Evolutionary conservation across 805 yeast species (phyloP), one percentile per base, ranked within the genome.

Genomic region (Debaryomyces prosopidis): DNA sequence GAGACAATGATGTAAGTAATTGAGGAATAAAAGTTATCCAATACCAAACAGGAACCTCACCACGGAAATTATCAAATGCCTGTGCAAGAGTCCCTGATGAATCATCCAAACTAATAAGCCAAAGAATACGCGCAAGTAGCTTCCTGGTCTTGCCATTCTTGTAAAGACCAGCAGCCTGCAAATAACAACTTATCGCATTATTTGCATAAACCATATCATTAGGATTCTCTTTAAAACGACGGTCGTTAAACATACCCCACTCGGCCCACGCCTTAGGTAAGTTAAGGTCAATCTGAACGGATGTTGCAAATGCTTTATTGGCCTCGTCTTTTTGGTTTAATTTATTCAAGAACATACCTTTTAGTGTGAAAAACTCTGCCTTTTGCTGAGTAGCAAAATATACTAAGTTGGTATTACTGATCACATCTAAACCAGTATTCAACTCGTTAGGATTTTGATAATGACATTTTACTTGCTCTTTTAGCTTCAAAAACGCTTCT

Each of bases 221-320:
- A 1, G 91, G 92, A 48, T 84, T 85, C 53, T 89, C 96, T 53
- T 88, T 87, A 63, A 89, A 84, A 35, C 96, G 75, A 23, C 84
- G 80, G 55, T 94, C 99, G 61, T 91, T 91, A 70, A 89, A 94
- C 62, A 84, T 82, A 49, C 99, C 99, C 99, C 99, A 94, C 63
- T 95, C 97, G 3, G 97, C 98, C 99, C 99, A 94, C 0, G 99
- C 98, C 63, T 94, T 92, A 1, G 98, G 96, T 39, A 94, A 68
- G 57, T 91, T 89, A 54, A 92, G 77, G 59, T 95, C 99, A 46
- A 94, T 84, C 65, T 94, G 98, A 15, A 94, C 97, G 1, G 99
- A 97, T 2, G 97, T 89, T 1, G 98, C 96, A 71, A 94, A 94
- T 0, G 97, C 97, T 62, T 94, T 96, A 61, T 94, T 91, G 11